phyloP scores from a whole-genome alignment of 1,284 basidiomycete genomes.

The Schizophyllum amplum region DNA sequence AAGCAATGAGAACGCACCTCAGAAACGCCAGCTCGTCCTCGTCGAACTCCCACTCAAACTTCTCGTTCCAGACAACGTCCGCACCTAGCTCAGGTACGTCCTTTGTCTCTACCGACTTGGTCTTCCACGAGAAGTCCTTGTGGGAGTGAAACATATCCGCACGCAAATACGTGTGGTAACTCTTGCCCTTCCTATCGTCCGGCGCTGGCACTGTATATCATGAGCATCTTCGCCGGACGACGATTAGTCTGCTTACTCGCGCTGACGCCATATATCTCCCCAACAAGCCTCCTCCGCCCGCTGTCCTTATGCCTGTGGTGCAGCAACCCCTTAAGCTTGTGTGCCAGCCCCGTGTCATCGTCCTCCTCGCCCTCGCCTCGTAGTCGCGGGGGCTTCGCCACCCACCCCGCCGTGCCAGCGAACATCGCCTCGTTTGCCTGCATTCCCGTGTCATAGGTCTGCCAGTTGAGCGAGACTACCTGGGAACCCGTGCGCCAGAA shows the following conservation, averaged over 20 bases:
- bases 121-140: conserved; percentile 32
- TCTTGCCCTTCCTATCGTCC: conserved; percentile 24
- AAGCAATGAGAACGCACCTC: conserved; percentile 24
- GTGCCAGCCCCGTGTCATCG: background rate
- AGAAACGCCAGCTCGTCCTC: conserved; percentile 42
- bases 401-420: conserved; percentile 48
- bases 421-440: conserved; percentile 62
- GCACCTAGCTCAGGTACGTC: conserved; percentile 24
- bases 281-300: conserved; percentile 16
- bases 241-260: conserved; percentile 28
- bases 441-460: conserved; percentile 42
- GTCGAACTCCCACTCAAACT: conserved; percentile 41
- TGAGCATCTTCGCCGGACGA: background rate
- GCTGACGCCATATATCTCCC: conserved; percentile 38
- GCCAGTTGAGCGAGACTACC: conserved; percentile 61
- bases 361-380: conserved; percentile 12
- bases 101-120: conserved; percentile 27
- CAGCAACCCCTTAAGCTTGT: background rate
- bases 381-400: conserved; percentile 36
- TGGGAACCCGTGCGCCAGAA: conserved; percentile 57
- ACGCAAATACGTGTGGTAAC: conserved; percentile 31
- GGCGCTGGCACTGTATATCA: conserved; percentile 31
- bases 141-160: conserved; percentile 33
- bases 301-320: background rate
- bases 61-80: conserved; percentile 38